Base-by-base conservation (phyloP, 257 asterid species). In the Verbena officinalis region DNA sequence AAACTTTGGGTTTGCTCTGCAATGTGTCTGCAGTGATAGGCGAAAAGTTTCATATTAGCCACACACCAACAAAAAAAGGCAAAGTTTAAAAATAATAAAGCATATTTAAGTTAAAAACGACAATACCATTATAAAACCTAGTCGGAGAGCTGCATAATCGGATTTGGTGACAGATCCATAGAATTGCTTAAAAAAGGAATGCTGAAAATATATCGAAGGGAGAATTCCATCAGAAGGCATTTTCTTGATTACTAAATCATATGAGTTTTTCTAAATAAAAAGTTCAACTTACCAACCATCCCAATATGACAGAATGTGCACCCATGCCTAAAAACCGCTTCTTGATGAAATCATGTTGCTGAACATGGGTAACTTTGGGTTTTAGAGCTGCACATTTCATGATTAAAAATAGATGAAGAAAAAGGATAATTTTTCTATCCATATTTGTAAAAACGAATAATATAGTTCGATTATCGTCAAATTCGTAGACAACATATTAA, bases 121-220 rank as follows among this genome's bases (percentile, higher is more conserved):
- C 4, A 76, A 55, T 65, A 94, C 99, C 91, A 67, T 84, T 59
- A 94, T 88, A 82, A 94, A 94, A 60, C 99, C 99, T 65, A 84
- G 57, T 64, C 99, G 83, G 21, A 94, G 96, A 39, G 96, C 94
- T 39, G 64, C 68, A 72, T 90, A 94, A 79, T 94, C 99, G 45
- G 96, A 75, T 71, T 83, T 88, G 66, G 96, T 94, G 55, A 94
- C 98, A 43, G 98, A 90, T 54, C 86, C 98, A 77, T 84, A 84
- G 71, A 94, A 90, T 76, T 94, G 99, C 82, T 94, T 94, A 7
- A 75, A 68, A 79, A 94, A 94, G 34, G 91, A 78, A n/a, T 94
- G 95, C 96, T 94, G 96, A 75, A 77, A 75, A 68, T 16, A 59
- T 52, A 42, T 60, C 38, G 49, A 59, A 49, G 40, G 42, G 4